Evolutionary conservation across 495 filamentous ascomycete genomes (phyloP).

Genomic region (Acidiella bohemica): DNA sequence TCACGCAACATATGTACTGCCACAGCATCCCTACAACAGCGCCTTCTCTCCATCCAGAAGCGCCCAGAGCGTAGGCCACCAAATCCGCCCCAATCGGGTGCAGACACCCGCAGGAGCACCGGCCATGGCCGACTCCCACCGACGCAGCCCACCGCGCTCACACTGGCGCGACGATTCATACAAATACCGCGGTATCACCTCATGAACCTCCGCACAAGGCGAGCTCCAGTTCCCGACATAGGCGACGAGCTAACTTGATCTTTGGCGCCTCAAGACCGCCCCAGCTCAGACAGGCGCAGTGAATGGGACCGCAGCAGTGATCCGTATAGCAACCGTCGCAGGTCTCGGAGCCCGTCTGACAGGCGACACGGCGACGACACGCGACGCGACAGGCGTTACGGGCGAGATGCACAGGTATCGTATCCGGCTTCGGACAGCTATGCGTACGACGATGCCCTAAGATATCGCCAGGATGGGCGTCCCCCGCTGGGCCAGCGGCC

Average conservation of each 20-base stretch:
- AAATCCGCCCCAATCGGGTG: no score
- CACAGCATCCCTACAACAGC: no score
- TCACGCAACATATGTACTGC: no score
- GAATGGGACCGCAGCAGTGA: not conserved
- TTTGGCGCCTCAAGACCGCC: not conserved
- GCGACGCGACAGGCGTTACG: not conserved
- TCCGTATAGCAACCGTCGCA: not conserved
- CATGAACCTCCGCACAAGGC: not conserved
- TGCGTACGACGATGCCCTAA: not conserved
- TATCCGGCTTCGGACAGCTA: not conserved
- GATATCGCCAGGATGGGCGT: not conserved
- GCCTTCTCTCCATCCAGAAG: no score
- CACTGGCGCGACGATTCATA: not conserved
- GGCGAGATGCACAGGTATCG: not conserved
- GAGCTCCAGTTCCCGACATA: conserved; percentile 1
- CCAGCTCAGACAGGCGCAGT: not conserved
- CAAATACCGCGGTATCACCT: conserved; percentile 3
- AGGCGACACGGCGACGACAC: not conserved
- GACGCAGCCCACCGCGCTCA: not conserved
- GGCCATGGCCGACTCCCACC: not conserved
- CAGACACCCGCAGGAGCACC: no score
- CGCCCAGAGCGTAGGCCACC: no score
- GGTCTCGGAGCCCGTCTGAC: no score
- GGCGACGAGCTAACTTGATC: conserved; percentile 8
- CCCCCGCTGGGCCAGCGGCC: conserved; percentile 1